Conservation (phyloP, 305 asterid genomes). For the Solanum chacoense region DNA sequence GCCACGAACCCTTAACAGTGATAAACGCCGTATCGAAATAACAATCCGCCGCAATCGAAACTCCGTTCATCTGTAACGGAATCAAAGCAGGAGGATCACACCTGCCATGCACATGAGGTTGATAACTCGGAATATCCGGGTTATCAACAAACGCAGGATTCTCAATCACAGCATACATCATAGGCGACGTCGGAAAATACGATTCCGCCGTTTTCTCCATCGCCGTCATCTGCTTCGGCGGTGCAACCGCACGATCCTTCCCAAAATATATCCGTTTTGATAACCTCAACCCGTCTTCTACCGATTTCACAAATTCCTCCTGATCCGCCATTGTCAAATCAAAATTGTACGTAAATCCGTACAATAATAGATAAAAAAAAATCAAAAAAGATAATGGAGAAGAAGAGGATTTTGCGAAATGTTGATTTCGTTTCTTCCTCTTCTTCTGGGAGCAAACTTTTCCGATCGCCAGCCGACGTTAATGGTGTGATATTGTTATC, state of each 20-base stretch:
- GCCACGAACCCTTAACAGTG: conserved; percentile 63
- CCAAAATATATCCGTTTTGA: conserved; percentile 78
- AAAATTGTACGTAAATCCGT: not conserved
- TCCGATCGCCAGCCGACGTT: not conserved
- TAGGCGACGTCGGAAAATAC: conserved; percentile 55
- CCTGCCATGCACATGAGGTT: conserved; percentile 96
- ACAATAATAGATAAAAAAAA: not conserved
- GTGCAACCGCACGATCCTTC: conserved; percentile 83
- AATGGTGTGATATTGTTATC: not conserved
- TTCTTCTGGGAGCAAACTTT: not conserved
- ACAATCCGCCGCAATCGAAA: conserved; percentile 57
- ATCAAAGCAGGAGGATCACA: conserved; percentile 87
- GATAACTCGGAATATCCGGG: conserved; percentile 95
- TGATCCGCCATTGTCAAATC: not conserved
- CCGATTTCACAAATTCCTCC: conserved; percentile 75
- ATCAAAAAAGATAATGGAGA: not conserved
- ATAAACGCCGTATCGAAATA: conserved; percentile 72
- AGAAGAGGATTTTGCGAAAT: not conserved
- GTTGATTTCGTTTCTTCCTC: not conserved
- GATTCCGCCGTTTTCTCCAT: conserved; percentile 47
- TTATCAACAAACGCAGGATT: conserved; percentile 88
- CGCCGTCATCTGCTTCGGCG: conserved; percentile 53
- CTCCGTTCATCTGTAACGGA: conserved; percentile 78
- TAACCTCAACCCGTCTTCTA: conserved; percentile 83
- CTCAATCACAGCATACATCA: conserved; percentile 72